Conservation (phyloP, 2,329 filamentous ascomycete species). For the Huntiella abstrusa region DNA sequence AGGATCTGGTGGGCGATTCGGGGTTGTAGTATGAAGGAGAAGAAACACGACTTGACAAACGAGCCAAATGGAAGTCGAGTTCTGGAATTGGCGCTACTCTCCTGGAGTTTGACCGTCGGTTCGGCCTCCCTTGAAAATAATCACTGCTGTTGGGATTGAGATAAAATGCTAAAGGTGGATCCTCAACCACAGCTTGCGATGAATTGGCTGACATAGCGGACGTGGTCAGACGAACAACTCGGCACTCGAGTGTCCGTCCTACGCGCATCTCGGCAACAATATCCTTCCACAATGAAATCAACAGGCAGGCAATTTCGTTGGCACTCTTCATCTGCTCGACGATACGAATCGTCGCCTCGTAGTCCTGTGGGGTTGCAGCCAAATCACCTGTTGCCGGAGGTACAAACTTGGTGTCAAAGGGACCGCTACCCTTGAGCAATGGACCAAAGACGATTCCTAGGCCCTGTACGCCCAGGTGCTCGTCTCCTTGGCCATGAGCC, state of each 20-base stretch:
- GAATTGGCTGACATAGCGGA: neutral
- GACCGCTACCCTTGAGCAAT: conserved; percentile 30
- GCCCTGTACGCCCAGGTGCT: conserved; percentile 36
- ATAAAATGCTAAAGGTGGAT: conserved; percentile 1
- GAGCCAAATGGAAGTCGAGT: neutral
- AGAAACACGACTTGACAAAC: neutral
- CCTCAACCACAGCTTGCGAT: neutral
- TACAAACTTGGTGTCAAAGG: conserved; percentile 1
- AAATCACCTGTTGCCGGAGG: neutral
- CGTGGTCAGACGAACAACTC: conserved; percentile 2
- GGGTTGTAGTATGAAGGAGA: neutral
- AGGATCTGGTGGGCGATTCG: neutral
- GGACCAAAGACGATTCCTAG: conserved; percentile 50
- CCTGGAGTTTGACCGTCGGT: neutral
- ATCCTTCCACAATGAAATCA: conserved; percentile 48
- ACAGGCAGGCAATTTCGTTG: conserved; percentile 43
- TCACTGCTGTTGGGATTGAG: conserved; percentile 3
- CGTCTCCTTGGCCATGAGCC: conserved; percentile 7
- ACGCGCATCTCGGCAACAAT: conserved; percentile 8
- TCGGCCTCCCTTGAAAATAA: neutral
- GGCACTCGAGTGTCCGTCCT: conserved; percentile 6
- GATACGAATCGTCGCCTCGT: conserved; percentile 6
- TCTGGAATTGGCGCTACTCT: conserved; percentile 5
- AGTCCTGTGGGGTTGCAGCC: neutral
- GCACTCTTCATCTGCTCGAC: conserved; percentile 40